Base-by-base conservation (phyloP, 1,284 basidiomycete genomes). In the Thelephora terrestris region DNA sequence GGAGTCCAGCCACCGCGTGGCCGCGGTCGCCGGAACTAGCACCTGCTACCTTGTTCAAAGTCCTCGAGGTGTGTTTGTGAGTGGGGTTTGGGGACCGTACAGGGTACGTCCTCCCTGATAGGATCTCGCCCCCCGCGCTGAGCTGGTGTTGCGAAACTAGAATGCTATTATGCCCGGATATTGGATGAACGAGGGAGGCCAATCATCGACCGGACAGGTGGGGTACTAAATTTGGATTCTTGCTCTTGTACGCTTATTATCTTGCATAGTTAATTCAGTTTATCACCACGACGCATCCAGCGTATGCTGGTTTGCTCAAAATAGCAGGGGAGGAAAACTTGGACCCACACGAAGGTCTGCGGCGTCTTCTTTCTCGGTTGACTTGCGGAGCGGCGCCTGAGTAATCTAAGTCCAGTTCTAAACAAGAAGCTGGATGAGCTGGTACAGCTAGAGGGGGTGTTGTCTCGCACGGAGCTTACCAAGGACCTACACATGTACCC, bases 101-200 rank as follows among this genome's bases (percentile, higher is more conserved):
- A 88, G 85, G 67, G 84, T 79, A 52, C 43, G 58, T 40, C 47
- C n/a, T 24, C 2, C 23, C 7, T 3, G 23, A 5, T 23, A 7
- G 23, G 42, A 17, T 16, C n/a, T 16, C 7, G 20, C 24, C 5
- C 16, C 12, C 17, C 21, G n/a, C 24, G 27, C 18, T 18, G 21
- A 25, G 23, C 35, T 20, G 37, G 18, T 27, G 14, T 27, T 27
- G 21, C 39, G 23, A 18, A 18, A 2, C 2, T 20, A 85, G 81
- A 80, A 92, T 59, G 80, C 87, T 16, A 77, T 95, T 23, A 96
- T 98, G 70, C 85, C 85, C 24, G 91, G 83, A 12, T 92, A 87
- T 83, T 94, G 95, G 96, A 97, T 98, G 92, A 99, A 96, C 61
- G 95, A 99, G 68, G 95, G 95, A 37, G 95, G 95, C 0, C 95